A percentile compares a stretch with the other conserved stretches of the same genome.
Conservation (phyloP, 148 eudicot genomes). For the Cornus kousa region DNA sequence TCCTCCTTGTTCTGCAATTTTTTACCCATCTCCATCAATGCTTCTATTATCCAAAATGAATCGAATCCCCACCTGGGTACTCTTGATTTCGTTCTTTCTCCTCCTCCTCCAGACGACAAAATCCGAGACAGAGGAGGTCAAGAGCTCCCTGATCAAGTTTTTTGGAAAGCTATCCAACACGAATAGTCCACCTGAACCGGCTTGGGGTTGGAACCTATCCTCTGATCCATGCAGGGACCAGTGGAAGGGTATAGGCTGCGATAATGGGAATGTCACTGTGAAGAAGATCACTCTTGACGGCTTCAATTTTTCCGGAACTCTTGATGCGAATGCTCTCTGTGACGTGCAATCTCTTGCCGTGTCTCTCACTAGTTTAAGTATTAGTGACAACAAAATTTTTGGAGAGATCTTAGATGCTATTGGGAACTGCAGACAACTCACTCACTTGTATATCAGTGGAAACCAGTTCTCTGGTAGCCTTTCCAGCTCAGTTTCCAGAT, state of each 20-base stretch:
- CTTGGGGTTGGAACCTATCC: conserved; percentile 32
- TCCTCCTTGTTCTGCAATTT: neutral
- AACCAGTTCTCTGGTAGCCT: conserved; percentile 34
- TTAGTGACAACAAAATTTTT: conserved; percentile 18
- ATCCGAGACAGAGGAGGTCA: conserved; percentile 14
- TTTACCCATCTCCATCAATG: conserved; percentile 5
- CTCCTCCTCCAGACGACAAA: conserved; percentile 13
- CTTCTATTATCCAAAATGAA: conserved; percentile 21
- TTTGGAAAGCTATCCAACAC: conserved; percentile 19
- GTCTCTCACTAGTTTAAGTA: conserved; percentile 23
- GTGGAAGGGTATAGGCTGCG: conserved; percentile 33
- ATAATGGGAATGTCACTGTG: conserved; percentile 5
- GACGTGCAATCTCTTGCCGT: conserved; percentile 17
- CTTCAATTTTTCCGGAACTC: conserved; percentile 20
- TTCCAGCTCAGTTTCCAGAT: conserved; percentile 21
- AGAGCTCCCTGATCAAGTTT: conserved; percentile 19
- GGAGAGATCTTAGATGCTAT: conserved; percentile 27
- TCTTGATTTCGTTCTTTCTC: conserved; percentile 14
- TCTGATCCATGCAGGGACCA: conserved; percentile 37
- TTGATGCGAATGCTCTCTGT: conserved; percentile 32
- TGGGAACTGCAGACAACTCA: conserved; percentile 29
- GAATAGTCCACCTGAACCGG: conserved; percentile 10
- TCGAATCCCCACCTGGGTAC: conserved; percentile 21
- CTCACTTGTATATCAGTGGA: conserved; percentile 19
- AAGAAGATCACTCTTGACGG: conserved; percentile 18